Evolutionary conservation across 495 filamentous ascomycete species (phyloP).

Genomic region (Lichina pygmaea): DNA sequence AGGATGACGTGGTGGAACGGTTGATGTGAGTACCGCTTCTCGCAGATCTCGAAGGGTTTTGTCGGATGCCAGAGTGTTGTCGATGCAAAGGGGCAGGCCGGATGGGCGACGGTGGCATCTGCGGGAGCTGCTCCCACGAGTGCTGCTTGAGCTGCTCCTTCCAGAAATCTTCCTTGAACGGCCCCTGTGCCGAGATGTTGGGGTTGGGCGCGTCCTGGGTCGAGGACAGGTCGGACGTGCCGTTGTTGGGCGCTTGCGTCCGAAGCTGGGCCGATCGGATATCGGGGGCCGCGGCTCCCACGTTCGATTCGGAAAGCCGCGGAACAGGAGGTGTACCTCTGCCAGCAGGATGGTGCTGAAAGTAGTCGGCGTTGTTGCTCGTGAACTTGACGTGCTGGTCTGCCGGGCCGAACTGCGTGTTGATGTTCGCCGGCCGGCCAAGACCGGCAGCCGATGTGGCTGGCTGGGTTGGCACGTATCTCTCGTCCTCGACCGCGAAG

Average conservation of each 20-base stretch:
- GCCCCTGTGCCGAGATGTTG: neutral
- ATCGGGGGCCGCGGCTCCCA: no score
- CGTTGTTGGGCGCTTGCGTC: no score
- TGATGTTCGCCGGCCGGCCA: slow-evolving; percentile 47
- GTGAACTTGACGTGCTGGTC: slow-evolving; percentile 30
- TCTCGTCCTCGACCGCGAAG: slow-evolving; percentile 15
- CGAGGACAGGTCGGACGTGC: no score
- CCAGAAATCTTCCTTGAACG: neutral
- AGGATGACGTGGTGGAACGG: neutral
- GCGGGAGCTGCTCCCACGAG: neutral
- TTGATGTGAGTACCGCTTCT: neutral
- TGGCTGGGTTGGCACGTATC: slow-evolving; percentile 12
- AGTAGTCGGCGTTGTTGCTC: slow-evolving; percentile 18
- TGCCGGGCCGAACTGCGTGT: slow-evolving; percentile 37
- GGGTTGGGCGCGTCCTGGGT: neutral
- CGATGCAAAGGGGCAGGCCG: neutral
- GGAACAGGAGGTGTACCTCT: neutral
- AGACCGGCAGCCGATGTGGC: slow-evolving; percentile 15
- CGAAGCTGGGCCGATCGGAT: no score
- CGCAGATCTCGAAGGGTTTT: neutral
- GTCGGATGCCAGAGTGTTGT: neutral
- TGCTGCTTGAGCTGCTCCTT: slow-evolving; percentile 1
- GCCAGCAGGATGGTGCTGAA: slow-evolving; percentile 11
- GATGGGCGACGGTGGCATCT: neutral
- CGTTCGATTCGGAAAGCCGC: no score